Conservation (phyloP, 331 rosid species). For the Malus hybrid region DNA sequence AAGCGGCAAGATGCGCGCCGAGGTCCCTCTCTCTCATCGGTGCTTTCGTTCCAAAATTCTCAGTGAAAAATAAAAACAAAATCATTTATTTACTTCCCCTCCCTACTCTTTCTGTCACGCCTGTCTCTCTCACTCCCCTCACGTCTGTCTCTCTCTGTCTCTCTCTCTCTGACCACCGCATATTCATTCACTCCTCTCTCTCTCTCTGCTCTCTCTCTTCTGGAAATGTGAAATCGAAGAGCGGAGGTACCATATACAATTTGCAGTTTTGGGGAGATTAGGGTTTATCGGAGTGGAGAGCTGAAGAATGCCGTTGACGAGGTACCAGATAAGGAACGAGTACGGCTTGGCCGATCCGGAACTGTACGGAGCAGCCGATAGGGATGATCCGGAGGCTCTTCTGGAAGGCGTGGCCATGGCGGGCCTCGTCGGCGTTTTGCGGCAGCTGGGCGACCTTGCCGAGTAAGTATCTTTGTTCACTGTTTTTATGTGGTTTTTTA, state of each 20-base stretch:
- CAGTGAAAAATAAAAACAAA: background rate
- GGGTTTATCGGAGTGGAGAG: slow-evolving; percentile 6
- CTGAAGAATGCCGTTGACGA: slow-evolving; percentile 67
- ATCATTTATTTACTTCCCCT: background rate
- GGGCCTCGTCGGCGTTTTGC: slow-evolving; percentile 82
- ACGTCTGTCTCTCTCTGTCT: slow-evolving; percentile 4
- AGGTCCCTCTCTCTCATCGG: background rate
- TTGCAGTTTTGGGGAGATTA: background rate
- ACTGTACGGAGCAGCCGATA: slow-evolving; percentile 66
- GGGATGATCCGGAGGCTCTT: slow-evolving; percentile 88
- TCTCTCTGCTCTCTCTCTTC: slow-evolving; percentile 18
- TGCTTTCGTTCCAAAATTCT: slow-evolving; percentile 4
- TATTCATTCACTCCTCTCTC: slow-evolving; percentile 13
- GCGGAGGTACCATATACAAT: background rate
- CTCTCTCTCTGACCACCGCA: slow-evolving; percentile 25
- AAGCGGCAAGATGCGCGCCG: slow-evolving; percentile 38
- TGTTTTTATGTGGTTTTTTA: background rate
- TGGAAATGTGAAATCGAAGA: slow-evolving; percentile 28
- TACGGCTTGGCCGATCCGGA: slow-evolving; percentile 82
- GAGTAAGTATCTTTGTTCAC: slow-evolving; percentile 43
- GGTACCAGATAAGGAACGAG: slow-evolving; percentile 65
- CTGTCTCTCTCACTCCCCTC: slow-evolving; percentile 7
- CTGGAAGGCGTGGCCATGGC: slow-evolving; percentile 86
- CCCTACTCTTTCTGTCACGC: background rate
- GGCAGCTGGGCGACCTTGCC: slow-evolving; percentile 98